Conservation (phyloP, 345 rosid species). For the Linum usitatissimum region DNA sequence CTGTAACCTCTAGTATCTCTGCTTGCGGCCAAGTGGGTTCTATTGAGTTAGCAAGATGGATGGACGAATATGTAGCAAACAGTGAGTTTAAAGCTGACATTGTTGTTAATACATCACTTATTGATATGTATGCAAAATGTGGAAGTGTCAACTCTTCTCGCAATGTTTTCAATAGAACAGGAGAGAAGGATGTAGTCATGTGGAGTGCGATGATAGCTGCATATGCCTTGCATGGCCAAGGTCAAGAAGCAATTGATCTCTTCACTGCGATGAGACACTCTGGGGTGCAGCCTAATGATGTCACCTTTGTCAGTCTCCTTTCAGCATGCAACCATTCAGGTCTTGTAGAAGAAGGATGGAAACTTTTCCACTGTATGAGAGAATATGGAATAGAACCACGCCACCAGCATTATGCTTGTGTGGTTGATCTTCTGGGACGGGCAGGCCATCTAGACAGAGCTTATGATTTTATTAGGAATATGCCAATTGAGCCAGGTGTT, state of each 20-base stretch:
- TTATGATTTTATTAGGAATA: slow-evolving; percentile 37
- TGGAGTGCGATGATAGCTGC: slow-evolving; percentile 72
- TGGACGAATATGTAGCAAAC: slow-evolving; percentile 32
- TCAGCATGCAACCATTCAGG: slow-evolving; percentile 63
- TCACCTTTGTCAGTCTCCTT: slow-evolving; percentile 56
- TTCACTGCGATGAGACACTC: slow-evolving; percentile 35
- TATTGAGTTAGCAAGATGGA: slow-evolving; percentile 53
- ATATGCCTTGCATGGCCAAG: slow-evolving; percentile 59
- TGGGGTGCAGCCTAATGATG: slow-evolving; percentile 51
- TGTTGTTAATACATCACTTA: slow-evolving; percentile 38
- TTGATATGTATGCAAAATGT: slow-evolving; percentile 71
- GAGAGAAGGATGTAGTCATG: slow-evolving; percentile 47
- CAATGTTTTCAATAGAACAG: slow-evolving; percentile 40
- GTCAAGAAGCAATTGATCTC: slow-evolving; percentile 44
- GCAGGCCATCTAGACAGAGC: slow-evolving; percentile 51
- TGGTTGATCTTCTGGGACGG: slow-evolving; percentile 68
- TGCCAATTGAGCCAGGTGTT: slow-evolving; percentile 53
- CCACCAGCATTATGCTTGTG: slow-evolving; percentile 60
- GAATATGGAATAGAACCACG: slow-evolving; percentile 42
- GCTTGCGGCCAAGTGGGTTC: slow-evolving; percentile 66
- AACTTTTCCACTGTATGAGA: slow-evolving; percentile 47
- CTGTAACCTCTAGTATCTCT: slow-evolving; percentile 40
- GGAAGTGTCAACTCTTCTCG: slow-evolving; percentile 48
- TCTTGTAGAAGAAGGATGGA: slow-evolving; percentile 56
- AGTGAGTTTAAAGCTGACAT: slow-evolving; percentile 31